Percentiles rank a stretch among this genome's conserved stretches.
Evolutionary conservation across 2,329 filamentous ascomycete genomes (phyloP).

Genomic region (Aspergillus quadricinctus): DNA sequence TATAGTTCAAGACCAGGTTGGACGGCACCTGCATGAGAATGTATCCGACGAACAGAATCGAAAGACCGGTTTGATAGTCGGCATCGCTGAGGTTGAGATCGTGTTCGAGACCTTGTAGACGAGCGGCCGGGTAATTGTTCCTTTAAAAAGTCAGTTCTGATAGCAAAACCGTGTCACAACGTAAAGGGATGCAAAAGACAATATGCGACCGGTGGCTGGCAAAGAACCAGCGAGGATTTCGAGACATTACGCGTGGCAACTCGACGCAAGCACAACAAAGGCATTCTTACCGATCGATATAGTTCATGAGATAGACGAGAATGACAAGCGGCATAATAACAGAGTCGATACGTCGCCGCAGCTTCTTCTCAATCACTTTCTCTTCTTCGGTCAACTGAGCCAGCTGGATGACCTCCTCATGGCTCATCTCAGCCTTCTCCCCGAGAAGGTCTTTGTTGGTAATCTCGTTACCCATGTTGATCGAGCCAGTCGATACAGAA

Average conservation of each 20-base stretch:
- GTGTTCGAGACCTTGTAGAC: constrained; percentile 39
- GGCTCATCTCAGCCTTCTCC: constrained; percentile 15
- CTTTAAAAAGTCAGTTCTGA: constrained; percentile 8
- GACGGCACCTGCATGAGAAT: constrained; percentile 47
- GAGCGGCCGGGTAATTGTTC: constrained; percentile 47
- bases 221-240: background rate
- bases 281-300: constrained; percentile 37
- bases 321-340: constrained; percentile 41
- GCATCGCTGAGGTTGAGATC: constrained; percentile 33
- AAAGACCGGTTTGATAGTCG: constrained; percentile 41
- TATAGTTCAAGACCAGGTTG: constrained; percentile 41
- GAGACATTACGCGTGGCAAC: background rate
- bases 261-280: background rate
- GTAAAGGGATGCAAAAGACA: background rate
- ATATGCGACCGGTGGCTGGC: too few species aligned
- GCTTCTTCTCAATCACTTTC: constrained; percentile 32
- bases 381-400: constrained; percentile 28
- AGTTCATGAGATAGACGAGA: constrained; percentile 43
- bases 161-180: background rate
- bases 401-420: constrained; percentile 34
- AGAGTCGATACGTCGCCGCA: constrained; percentile 35
- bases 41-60: constrained; percentile 43
- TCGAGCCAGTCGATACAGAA: background rate
- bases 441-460: constrained; percentile 13
- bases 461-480: background rate